Evolutionary conservation across 805 yeast genomes (phyloP), one percentile per base, ranked within the genome.

Genomic region (Candida anglica): DNA sequence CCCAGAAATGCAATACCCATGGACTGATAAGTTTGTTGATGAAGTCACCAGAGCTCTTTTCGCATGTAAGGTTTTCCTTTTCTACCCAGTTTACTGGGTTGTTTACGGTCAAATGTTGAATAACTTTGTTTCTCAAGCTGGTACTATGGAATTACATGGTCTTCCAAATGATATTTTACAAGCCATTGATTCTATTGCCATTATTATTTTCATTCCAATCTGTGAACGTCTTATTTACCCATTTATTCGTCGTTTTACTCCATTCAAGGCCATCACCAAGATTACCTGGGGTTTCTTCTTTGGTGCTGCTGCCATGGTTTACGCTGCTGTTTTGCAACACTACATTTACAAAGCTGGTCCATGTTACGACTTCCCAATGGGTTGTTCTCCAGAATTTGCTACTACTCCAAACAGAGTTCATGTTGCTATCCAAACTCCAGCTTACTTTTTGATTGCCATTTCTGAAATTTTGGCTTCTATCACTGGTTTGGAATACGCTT

Each of bases 401-500:
- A 66, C 54, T 32, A 47, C 62, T 24, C 80, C 81, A 27, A 75
- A 76, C 51, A 56, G 68, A 34, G 66, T 81, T 30, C 82, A 81
- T 53, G 78, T 85, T 43, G 86, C 85, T 43, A 66, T 77, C 40
- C 89, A 83, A 62, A 66, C 65, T n/a, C 82, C 82, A 13, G 82
- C 87, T 3, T 85, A 84, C 58, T 71, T 81, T 27, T 61, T 85
- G 42, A 77, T 81, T 57, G 91, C 85, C 9, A 53, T 81, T 34
- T 76, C 88, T 13, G 94, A 85, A 59, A 83, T 84, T 44, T 73
- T 85, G 46, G 88, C 89, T 20, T 80, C 85, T 34, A 75, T 83
- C 47, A 83, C 93, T 15, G 93, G 91, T 47, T 73, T 81, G 46
- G 93, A 85, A 63, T 83, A 81, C 52, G 94, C 94, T 14, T 85